phyloP scores from a whole-genome alignment of 1,284 basidiomycete species.

The Garcileccinum viscosum region DNA sequence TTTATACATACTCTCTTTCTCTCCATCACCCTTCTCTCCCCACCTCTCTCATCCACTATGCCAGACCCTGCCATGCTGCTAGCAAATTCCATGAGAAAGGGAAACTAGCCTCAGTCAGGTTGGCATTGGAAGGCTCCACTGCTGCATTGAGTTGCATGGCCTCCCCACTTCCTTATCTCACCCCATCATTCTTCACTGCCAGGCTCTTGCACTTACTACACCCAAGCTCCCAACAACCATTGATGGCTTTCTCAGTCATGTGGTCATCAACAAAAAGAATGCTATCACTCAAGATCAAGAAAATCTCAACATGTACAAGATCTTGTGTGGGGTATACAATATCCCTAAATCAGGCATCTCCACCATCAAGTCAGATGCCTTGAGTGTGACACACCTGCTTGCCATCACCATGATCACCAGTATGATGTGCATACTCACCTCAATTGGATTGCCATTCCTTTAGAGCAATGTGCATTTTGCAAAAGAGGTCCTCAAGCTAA shows the following conservation, averaged over 20 bases:
- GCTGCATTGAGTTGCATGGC: conserved; percentile 86
- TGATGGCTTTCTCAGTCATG: conserved; percentile 88
- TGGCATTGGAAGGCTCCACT: conserved; percentile 84
- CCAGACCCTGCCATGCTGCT: no score
- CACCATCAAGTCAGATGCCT: conserved; percentile 95
- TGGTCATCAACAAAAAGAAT: conserved; percentile 99
- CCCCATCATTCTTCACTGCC: conserved; percentile 64
- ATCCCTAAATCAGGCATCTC: conserved; percentile 76
- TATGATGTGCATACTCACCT: conserved; percentile 89
- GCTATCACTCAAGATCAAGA: conserved; percentile 84
- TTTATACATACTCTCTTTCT: no score
- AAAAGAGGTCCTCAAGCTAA: conserved; percentile 89
- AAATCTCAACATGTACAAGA: conserved; percentile 91
- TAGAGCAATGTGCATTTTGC: conserved; percentile 98
- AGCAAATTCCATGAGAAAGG: no score
- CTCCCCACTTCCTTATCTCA: conserved; percentile 84
- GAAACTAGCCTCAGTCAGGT: conserved; percentile 78
- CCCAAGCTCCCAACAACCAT: conserved; percentile 79
- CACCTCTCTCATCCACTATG: no score
- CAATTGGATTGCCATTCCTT: conserved; percentile 89
- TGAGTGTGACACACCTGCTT: conserved; percentile 95
- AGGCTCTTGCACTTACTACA: conserved; percentile 45
- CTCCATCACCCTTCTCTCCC: no score
- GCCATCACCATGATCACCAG: conserved; percentile 97
- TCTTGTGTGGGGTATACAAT: conserved; percentile 82